Base-by-base conservation (phyloP, 768 basidiomycete species). In the Trametes coccinea region DNA sequence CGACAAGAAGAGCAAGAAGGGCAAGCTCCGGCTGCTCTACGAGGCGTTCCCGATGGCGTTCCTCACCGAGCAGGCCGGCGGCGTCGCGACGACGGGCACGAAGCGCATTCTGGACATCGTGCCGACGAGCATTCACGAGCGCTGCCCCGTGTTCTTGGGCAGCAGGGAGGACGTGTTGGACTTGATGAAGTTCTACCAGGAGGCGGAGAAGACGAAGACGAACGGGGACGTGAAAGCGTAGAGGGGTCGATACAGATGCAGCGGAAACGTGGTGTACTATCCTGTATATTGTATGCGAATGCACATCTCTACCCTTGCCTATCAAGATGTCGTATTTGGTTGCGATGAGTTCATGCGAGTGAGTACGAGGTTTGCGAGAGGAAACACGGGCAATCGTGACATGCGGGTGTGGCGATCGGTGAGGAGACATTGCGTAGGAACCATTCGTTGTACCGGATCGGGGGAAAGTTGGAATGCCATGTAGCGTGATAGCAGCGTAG, bases 11-110 rank as follows among this genome's bases (percentile, higher is more conserved):
- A 92, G 86, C 77, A 97, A 96, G 82, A 88, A 77, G 59, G 96
- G 97, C 49, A 99, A 99, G 78, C 81, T 99, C 68, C 84, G 97
- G 70, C 77, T 98, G 72, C 79, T 99, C 48, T 99, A 98, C 68
- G 97, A 98, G 76, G 96, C 93, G 3, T 98, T 97, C 82, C 96
- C 95, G 17, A 97, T 98, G 95, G 91, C 94, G 8, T 95, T 89
- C 78, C 76, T 98, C 72, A 94, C 87, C 2, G 95, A 98, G 70
- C 94, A 96, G 84, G 97, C 97, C 34, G 97, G 97, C 17, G 97
- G 97, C 30, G 78, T 98, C 65, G 97, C 97, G 1, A 98, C 96
- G 14, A 98, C 97, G 1, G 97, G 97, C 34, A 92, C 84, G n/a
- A 82, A 87, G 71, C 87, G 96, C 31, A 95, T 99, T 70, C 80